A percentile compares a stretch with the other conserved stretches of the same genome.
phyloP scores from a whole-genome alignment of 75 land plant genomes.

The Selaginella tamariscina region DNA sequence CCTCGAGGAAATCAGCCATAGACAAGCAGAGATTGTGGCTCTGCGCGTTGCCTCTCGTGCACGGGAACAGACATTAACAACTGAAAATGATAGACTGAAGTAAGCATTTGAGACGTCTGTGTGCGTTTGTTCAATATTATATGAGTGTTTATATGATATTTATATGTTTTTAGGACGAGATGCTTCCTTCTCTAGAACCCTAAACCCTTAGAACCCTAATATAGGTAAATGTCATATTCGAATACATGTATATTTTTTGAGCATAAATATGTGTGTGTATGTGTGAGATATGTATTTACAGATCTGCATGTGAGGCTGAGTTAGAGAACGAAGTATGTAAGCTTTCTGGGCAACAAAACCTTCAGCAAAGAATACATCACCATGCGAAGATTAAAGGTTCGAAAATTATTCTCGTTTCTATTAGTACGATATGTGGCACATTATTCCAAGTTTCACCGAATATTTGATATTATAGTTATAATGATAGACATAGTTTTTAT shows the following conservation, averaged over 20 bases:
- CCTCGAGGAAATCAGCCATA: slow-evolving; percentile 72
- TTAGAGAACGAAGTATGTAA: slow-evolving; percentile 72
- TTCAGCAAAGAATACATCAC: slow-evolving; percentile 87
- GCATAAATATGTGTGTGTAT: no score
- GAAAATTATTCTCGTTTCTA: background rate
- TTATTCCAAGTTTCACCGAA: background rate
- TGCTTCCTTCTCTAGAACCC: no score
- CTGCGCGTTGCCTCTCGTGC: slow-evolving; percentile 47
- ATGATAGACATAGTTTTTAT: background rate
- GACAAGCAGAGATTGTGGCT: slow-evolving; percentile 68
- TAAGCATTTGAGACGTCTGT: no score
- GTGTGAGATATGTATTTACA: no score
- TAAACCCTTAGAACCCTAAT: no score
- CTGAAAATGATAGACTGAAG: slow-evolving; percentile 82
- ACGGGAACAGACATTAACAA: slow-evolving; percentile 40
- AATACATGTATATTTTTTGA: no score
- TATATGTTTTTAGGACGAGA: no score
- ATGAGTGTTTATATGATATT: no score
- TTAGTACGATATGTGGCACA: background rate
- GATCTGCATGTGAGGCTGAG: no score
- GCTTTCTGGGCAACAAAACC: slow-evolving; percentile 81
- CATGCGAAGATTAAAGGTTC: slow-evolving; percentile 91
- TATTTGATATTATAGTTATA: background rate
- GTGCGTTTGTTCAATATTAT: no score
- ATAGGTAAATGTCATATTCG: no score